Conservation (phyloP, 768 basidiomycete genomes). For the Mycena vulgaris region DNA sequence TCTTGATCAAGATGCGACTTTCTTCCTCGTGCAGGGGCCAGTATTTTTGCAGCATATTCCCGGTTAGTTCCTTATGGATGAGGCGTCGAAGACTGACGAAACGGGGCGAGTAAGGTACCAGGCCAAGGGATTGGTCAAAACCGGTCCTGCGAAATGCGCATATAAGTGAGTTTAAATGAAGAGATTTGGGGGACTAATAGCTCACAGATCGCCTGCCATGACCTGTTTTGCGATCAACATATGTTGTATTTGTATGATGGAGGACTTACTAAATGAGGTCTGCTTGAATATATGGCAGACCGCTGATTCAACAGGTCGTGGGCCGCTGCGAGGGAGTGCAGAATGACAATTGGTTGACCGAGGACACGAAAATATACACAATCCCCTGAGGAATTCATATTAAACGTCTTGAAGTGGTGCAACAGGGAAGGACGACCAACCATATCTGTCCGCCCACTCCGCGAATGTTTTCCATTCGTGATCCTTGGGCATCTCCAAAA, state of each 20-base stretch:
- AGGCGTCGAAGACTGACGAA: conserved; percentile 20
- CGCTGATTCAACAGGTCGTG: conserved; percentile 9
- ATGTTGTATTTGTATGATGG: too few species aligned
- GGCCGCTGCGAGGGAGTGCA: conserved; percentile 5
- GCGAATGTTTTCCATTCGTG: conserved; percentile 44
- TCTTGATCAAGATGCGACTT: conserved; percentile 21
- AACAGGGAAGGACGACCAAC: conserved; percentile 19
- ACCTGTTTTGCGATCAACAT: not conserved
- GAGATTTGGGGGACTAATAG: too few species aligned
- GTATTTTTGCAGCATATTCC: conserved; percentile 8
- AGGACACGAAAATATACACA: conserved; percentile 14
- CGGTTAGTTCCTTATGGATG: conserved; percentile 20
- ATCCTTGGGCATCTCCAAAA: conserved; percentile 41
- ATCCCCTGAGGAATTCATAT: conserved; percentile 2
- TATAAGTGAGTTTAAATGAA: not conserved
- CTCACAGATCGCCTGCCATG: conserved; percentile 25
- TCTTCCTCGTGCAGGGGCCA: conserved; percentile 30
- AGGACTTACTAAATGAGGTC: conserved; percentile 9
- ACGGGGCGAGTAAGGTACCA: conserved; percentile 16
- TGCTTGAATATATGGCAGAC: conserved; percentile 20
- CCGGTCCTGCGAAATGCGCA: not conserved
- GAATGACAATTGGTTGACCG: conserved; percentile 18
- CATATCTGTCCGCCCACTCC: conserved; percentile 43
- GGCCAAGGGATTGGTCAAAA: not conserved
- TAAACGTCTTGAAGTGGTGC: not conserved